Base-by-base conservation (phyloP, 192 early-diverging fungal species). In the Rhizophagus sp. region DNA sequence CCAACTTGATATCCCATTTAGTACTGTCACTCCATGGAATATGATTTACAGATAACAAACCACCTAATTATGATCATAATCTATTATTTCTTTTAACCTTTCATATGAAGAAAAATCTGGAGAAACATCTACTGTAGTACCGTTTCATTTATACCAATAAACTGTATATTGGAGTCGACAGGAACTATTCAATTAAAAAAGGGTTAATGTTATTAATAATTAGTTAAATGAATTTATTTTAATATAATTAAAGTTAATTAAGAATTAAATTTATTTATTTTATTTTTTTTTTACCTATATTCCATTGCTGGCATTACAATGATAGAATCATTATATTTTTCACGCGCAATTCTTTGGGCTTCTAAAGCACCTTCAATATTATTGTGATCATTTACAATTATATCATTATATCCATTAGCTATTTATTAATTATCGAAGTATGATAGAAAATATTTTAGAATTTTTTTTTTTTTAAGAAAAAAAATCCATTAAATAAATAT, bases 1-100 rank as follows among this genome's bases (percentile, higher is more conserved):
- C 89, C 84, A 10, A 86, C 61, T 44, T 88, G 65, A 79, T 91
- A 89, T 33, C 87, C 64, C 85, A 83, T 66, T 87, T 84, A 47
- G 90, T 92, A 3, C 84, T 83, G 80, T 92, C 92, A 74, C 89
- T 91, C 93, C 93, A 94, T 0, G 92, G 93, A 67, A 94, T 92
- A 79, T 94, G 93, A 82, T 94, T 94, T 3, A 93, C 90, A 71
- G 93, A 91, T 0, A 91, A 92, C 30, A 94, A 73, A 0, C 93
- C 93, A 47, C 93, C 93, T 15, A 93, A 69, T 64, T 85, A 81
- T 94, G 93, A 13, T 86, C 84, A 71, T 84, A 82, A 34, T 83
- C 76, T 62, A 94, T 94, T 0, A 88, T 90, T 6, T 72, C 65
- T 78, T 84, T 81, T 9, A 94, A 73, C 4, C 93, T 87, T 41